Percentiles rank a stretch among this genome's conserved stretches.
Evolutionary conservation across 495 filamentous ascomycete species (phyloP).

Genomic region (Cercophora sp.): DNA sequence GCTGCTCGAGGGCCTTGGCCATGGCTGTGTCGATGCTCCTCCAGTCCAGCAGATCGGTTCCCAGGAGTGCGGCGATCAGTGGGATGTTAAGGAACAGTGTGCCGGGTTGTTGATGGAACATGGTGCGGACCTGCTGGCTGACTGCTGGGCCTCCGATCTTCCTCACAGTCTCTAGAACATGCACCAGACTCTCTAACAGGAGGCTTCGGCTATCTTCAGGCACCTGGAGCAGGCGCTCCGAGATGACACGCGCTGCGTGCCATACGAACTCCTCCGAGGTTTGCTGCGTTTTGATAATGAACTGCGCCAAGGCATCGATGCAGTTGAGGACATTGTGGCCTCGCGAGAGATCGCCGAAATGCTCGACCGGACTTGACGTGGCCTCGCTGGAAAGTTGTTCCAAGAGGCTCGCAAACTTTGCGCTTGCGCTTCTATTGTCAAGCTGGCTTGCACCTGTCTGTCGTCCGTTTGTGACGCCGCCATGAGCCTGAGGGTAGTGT

Average conservation of each 20-base stretch:
- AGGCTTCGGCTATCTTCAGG: conserved; percentile 52
- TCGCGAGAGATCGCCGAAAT: conserved; percentile 63
- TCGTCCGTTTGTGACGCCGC: conserved; percentile 44
- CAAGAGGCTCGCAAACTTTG: conserved; percentile 66
- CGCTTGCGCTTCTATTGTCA: conserved; percentile 58
- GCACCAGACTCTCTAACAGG: conserved; percentile 77
- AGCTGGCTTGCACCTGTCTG: conserved; percentile 60
- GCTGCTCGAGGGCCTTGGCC: conserved; percentile 63
- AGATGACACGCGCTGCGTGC: conserved; percentile 66
- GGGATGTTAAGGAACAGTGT: conserved; percentile 73
- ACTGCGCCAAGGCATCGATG: conserved; percentile 51
- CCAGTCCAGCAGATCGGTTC: conserved; percentile 69
- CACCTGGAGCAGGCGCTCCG: conserved; percentile 58
- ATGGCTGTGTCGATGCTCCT: conserved; percentile 74
- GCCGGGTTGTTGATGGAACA: conserved; percentile 62
- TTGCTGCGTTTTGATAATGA: conserved; percentile 52
- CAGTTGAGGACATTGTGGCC: conserved; percentile 61
- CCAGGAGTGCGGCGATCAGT: conserved; percentile 70
- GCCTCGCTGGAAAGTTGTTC: conserved; percentile 63
- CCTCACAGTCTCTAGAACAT: conserved; percentile 76
- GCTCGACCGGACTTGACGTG: conserved; percentile 62
- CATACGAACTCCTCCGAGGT: conserved; percentile 64
- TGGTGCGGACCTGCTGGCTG: conserved; percentile 63
- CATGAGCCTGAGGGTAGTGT: conserved; percentile 55
- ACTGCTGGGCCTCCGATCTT: conserved; percentile 69